Evolutionary conservation across 164 flowering plant species (phyloP).

Genomic region (Tinospora cordifolia): DNA sequence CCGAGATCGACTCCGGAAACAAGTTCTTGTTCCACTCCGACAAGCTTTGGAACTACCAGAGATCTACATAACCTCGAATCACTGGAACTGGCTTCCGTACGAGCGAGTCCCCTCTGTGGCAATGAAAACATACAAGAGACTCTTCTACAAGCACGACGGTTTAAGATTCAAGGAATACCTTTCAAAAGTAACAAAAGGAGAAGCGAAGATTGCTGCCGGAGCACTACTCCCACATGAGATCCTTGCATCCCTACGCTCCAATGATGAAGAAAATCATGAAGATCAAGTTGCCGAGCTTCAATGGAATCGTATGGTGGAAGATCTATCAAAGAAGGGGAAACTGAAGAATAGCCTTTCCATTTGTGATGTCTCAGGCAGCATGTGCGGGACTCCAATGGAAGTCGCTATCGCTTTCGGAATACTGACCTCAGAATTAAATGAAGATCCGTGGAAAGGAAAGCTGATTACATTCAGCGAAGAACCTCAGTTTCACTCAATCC

Average conservation of each 20-base stretch:
- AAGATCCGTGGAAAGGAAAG: constrained; percentile 32
- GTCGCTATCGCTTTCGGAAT: constrained; percentile 28
- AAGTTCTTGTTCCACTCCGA: constrained; percentile 36
- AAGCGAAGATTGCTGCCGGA: constrained; percentile 47
- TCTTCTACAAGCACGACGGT: constrained; percentile 35
- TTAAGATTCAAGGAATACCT: constrained; percentile 30
- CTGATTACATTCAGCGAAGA: constrained; percentile 25
- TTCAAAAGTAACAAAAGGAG: constrained; percentile 26
- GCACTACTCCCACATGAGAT: constrained; percentile 53
- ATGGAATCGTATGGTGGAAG: constrained; percentile 44
- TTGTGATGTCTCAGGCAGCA: constrained; percentile 32
- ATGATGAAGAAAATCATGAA: too few species aligned
- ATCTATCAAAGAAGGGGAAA: constrained; percentile 25
- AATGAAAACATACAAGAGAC: constrained; percentile 40
- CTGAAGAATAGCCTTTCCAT: constrained; percentile 26
- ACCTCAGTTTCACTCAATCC: constrained; percentile 23
- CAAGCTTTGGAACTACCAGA: constrained; percentile 35
- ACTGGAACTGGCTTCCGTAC: constrained; percentile 40
- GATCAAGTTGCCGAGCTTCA: constrained; percentile 40
- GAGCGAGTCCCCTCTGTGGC: constrained; percentile 47
- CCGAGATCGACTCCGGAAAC: constrained; percentile 36
- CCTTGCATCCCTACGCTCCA: constrained; percentile 15
- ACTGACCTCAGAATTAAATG: constrained; percentile 24
- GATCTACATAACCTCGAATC: constrained; percentile 35
- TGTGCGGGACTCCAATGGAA: constrained; percentile 26